Base-by-base conservation (phyloP, 2,329 filamentous ascomycete species). In the Cercospora nicotianae region DNA sequence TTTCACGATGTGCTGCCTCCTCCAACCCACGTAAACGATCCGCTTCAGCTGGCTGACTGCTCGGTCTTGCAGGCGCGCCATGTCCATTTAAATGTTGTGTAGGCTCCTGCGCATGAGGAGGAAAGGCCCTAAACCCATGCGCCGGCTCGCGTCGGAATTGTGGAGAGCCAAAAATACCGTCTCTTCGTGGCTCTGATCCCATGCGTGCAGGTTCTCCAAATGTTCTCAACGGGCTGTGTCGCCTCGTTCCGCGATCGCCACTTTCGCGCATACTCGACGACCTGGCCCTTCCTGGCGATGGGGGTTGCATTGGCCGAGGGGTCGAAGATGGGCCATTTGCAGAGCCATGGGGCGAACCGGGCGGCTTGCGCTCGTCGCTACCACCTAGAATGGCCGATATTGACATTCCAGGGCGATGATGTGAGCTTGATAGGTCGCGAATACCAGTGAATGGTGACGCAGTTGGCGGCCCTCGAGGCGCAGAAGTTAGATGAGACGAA, bases 321-420 rank as follows among this genome's bases (percentile, higher is more conserved):
- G 77, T 78, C 26, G 76, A 73, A 6, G 76, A 72, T 28, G 74
- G 73, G n/a, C 72, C 70, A 7, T 69, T 71, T 23, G 68, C 69
- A 3, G 74, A 67, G 55, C 72, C 69, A 36, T 78, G 76, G 12
- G 80, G 79, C 48, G 80, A 79, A 28, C 72, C 71, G 33, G 70
- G 69, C 30, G 71, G 67, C 45, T 71, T 74, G 16, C 70, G 72
- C 12, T 77, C 77, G 20, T 77, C 74, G 28, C 69, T 67, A 20
- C 77, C 72, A 79, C 89, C 89, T 68, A 91, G 85, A 79, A 92
- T 87, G 55, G 89, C 89, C n/a, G 88, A 90, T 78, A 91, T 91
- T 58, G 89, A 90, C 89, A 91, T 91, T 79, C 87, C 89, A 75
- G 86, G 85, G 67, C 88, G 84, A 76, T 86, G 82, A 76, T 86